A percentile compares a stretch with the other conserved stretches of the same genome.
These are phyloP conservation scores for Malbranchea cinnamomea DNA, from an alignment of 2,329 filamentous ascomycete genomes.

Conservation along the genomic window DNA sequence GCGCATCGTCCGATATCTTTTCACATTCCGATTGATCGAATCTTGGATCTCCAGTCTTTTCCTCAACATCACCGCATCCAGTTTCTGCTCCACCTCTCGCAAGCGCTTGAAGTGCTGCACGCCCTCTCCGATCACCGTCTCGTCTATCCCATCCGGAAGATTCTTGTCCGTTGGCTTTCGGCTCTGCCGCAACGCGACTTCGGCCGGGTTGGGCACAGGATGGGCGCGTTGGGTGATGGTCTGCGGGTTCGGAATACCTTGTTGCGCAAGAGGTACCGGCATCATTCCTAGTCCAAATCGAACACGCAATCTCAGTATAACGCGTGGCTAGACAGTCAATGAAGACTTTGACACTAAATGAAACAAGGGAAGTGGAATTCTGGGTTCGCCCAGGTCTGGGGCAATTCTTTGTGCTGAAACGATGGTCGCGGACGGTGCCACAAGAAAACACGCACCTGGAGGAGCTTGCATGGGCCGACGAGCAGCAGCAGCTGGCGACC, in stretches of 20 bases:
- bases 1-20: conserved; percentile 71
- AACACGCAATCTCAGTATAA: neutral
- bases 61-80: conserved; percentile 87
- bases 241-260: conserved; percentile 22
- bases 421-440: too few species aligned
- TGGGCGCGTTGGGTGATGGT: conserved; percentile 22
- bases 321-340: neutral
- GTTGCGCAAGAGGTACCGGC: conserved; percentile 23
- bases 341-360: neutral
- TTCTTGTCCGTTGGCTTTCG: conserved; percentile 90
- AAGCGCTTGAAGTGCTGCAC: conserved; percentile 70
- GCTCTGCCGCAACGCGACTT: conserved; percentile 57
- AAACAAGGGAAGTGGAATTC: neutral
- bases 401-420: too few species aligned
- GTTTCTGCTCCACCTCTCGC: conserved; percentile 68
- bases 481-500: conserved; percentile 28
- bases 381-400: neutral
- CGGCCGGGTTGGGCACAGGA: conserved; percentile 22
- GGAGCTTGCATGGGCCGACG: conserved; percentile 24
- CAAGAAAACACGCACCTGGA: conserved; percentile 23
- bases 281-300: conserved; percentile 5
- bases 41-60: conserved; percentile 88
- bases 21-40: conserved; percentile 56
- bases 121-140: conserved; percentile 66
- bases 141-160: conserved; percentile 77